Percentiles rank a stretch among this genome's conserved stretches.
Conservation (phyloP, 352 stramenopile genomes). For the Blastocystis hominis region DNA sequence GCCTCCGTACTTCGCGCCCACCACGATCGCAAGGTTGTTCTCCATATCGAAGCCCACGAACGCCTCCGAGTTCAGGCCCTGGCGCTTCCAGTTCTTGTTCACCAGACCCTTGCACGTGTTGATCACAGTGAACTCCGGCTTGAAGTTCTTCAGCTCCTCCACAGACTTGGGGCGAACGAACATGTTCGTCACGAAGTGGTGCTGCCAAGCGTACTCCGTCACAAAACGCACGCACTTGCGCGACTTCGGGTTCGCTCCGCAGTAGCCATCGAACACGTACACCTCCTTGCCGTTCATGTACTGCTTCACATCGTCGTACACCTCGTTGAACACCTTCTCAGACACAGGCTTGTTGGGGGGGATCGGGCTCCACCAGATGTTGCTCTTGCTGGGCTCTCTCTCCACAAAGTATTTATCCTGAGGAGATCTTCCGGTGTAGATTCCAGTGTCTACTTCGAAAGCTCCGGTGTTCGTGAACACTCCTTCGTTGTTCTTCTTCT, state of each 20-base stretch:
- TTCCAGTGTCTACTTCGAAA: constrained; percentile 91
- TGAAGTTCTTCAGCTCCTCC: constrained; percentile 74
- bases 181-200: constrained; percentile 94
- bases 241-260: constrained; percentile 77
- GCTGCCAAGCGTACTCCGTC: constrained; percentile 90
- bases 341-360: constrained; percentile 79
- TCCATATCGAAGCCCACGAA: constrained; percentile 92
- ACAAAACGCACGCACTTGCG: constrained; percentile 90
- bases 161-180: constrained; percentile 76
- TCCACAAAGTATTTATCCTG: constrained; percentile 96
- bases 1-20: constrained; percentile 87
- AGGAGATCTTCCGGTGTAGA: constrained; percentile 91
- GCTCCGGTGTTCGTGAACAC: constrained; percentile 78
- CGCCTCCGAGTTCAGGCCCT: constrained; percentile 85
- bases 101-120: constrained; percentile 85
- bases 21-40: constrained; percentile 83
- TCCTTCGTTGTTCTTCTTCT: constrained; percentile 83
- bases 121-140: constrained; percentile 92
- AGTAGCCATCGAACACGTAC: constrained; percentile 91
- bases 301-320: constrained; percentile 82
- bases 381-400: constrained; percentile 76
- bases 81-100: constrained; percentile 83
- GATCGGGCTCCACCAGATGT: constrained; percentile 91
- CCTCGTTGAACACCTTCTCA: constrained; percentile 83
- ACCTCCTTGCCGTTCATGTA: constrained; percentile 83